Evolutionary conservation across 179 eudicot species (phyloP).

Genomic region (Silene noctiflora): DNA sequence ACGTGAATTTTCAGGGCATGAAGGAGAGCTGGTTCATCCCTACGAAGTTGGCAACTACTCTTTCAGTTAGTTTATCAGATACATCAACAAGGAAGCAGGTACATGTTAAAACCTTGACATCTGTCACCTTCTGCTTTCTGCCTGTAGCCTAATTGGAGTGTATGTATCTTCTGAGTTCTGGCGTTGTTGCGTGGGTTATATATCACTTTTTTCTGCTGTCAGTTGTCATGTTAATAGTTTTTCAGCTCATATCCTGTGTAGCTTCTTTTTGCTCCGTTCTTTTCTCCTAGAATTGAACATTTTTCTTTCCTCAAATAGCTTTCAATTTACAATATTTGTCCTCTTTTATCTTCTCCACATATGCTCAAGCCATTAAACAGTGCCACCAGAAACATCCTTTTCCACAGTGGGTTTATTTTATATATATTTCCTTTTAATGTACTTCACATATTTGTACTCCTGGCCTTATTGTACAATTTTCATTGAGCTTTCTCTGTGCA

Average conservation of each 20-base stretch:
- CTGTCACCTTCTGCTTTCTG: background rate
- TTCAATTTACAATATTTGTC: background rate
- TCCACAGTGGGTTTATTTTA: background rate
- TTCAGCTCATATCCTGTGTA: background rate
- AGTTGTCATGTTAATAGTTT: constrained; percentile 1
- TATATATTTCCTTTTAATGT: background rate
- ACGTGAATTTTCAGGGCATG: constrained; percentile 59
- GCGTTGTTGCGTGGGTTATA: background rate
- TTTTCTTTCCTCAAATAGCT: constrained; percentile 2
- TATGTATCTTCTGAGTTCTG: background rate
- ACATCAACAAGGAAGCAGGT: constrained; percentile 85
- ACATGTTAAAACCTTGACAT: constrained; percentile 6
- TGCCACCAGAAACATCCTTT: constrained; percentile 12
- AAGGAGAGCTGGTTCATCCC: constrained; percentile 97
- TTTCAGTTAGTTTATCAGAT: constrained; percentile 88
- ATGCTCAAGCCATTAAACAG: background rate
- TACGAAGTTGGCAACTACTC: constrained; percentile 83
- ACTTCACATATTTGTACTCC: background rate
- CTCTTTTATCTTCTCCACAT: background rate
- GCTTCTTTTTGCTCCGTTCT: background rate
- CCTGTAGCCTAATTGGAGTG: background rate
- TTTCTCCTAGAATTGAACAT: background rate
- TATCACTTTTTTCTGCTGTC: background rate
- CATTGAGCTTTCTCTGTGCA: constrained; percentile 19
- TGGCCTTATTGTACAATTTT: background rate